These are phyloP conservation scores for Ceratobasidium sp. DNA, from an alignment of 1,284 basidiomycete genomes.

Conservation along the genomic window DNA sequence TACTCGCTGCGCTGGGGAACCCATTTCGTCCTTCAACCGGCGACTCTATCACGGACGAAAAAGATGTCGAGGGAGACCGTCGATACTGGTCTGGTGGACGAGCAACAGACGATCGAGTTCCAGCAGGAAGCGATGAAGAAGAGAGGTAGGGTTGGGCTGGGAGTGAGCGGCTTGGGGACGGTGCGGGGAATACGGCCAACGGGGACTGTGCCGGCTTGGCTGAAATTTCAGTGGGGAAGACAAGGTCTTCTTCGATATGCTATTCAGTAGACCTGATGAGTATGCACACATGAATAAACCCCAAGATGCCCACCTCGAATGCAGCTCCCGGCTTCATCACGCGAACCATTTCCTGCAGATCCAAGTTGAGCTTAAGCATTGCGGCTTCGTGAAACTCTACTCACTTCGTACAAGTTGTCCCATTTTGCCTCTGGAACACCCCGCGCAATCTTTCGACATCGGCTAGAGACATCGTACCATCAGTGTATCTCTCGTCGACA, in stretches of 20 bases:
- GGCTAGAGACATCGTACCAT: conserved; percentile 3
- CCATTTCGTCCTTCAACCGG: conserved; percentile 24
- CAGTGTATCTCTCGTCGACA: not conserved
- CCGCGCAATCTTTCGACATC: conserved; percentile 29
- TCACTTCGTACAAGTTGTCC: conserved; percentile 24
- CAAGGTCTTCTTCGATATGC: conserved; percentile 36
- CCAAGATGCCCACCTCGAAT: conserved; percentile 5
- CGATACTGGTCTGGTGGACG: conserved; percentile 34
- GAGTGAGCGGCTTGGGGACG: conserved; percentile 4
- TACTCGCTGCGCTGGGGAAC: conserved; percentile 18
- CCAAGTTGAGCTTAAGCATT: not conserved
- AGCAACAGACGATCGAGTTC: not conserved
- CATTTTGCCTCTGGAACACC: conserved; percentile 38
- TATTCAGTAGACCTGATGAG: not conserved
- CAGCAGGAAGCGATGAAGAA: conserved; percentile 17
- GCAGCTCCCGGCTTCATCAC: conserved; percentile 37
- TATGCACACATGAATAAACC: not conserved
- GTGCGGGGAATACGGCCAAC: conserved; percentile 27
- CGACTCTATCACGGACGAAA: conserved; percentile 26
- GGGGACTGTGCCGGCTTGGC: conserved; percentile 15
- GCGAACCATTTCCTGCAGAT: conserved; percentile 28
- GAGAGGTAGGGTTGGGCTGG: conserved; percentile 34
- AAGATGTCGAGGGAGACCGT: conserved; percentile 33
- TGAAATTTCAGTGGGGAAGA: conserved; percentile 27
- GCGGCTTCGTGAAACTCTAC: not conserved